Evolutionary conservation across 306 rosid species (phyloP), one percentile per base, ranked within the genome.

Genomic region (Sicyos baderoa): DNA sequence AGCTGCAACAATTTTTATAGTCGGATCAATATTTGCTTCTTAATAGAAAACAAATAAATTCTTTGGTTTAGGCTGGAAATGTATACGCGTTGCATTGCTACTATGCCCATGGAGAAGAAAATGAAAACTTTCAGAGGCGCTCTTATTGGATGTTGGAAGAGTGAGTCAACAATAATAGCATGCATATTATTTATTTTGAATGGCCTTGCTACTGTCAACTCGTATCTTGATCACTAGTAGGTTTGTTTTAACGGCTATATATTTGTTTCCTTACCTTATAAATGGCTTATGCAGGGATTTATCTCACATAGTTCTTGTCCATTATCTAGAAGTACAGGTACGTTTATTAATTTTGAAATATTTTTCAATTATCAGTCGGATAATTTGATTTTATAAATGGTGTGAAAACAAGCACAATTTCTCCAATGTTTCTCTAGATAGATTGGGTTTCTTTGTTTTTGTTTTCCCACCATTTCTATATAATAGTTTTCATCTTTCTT

Each of bases 121-220:
- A 88, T 42, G 91, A 88, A 84, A 79, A 72, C 72, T 88, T 88
- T 74, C 97, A 86, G 81, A 86, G 97, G 54, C 93, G 95, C 74
- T 88, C 91, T 70, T 91, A 91, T 74, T 91, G 97, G 97, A 71
- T 86, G 93, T 93, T 91, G n/a, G 91, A 88, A 76, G 89, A 83
- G 97, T 91, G 79, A 88, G 97, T 83, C 68, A 63, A 22, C 73
- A 68, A 52, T 21, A 40, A 17, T 68, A 27, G 29, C 71, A 32
- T 78, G 53, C 21, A 35, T 61, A 15, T 37, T 62, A 37, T 60
- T 21, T 22, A 35, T 32, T 19, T 67, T 67, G 15, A 15, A 67
- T 0, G 21, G 42, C 12, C 21, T 45, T 45, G 21, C 72, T 47
- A 67, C 52, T 48, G 18, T 67, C 51, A 50, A 45, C 57, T 12